Conservation (phyloP, 768 basidiomycete genomes). For the Lactarius sp. region DNA sequence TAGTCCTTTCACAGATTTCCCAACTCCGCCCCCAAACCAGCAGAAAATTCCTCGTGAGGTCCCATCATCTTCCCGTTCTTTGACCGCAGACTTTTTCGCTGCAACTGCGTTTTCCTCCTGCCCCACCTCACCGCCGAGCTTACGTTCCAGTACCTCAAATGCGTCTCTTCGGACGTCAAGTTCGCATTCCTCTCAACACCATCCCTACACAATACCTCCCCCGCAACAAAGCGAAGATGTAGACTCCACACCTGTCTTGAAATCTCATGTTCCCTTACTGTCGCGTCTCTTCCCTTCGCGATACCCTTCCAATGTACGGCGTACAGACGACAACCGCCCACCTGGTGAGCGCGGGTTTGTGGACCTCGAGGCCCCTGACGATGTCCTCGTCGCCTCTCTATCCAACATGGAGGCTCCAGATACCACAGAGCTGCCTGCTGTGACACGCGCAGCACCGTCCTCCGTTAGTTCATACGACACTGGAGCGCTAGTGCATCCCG, state of each 20-base stretch:
- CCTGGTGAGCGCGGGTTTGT: constrained; percentile 14
- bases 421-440: neutral
- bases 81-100: constrained; percentile 24
- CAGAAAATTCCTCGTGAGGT: constrained; percentile 10
- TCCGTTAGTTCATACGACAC: neutral
- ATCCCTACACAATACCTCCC: neutral
- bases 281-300: constrained; percentile 26
- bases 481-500: constrained; percentile 18
- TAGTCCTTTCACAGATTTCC: constrained; percentile 11
- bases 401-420: neutral
- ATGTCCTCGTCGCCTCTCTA: constrained; percentile 8
- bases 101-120: constrained; percentile 8
- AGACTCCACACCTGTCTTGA: constrained; percentile 15
- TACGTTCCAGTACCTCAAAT: constrained; percentile 24
- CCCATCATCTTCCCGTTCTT: constrained; percentile 13
- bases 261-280: constrained; percentile 13
- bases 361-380: constrained; percentile 16
- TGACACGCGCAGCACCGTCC: no score
- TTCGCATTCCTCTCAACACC: constrained; percentile 14
- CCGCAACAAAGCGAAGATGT: constrained; percentile 1
- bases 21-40: constrained; percentile 5
- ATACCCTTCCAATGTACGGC: constrained; percentile 13
- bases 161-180: constrained; percentile 17
- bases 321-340: constrained; percentile 4
- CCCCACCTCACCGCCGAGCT: constrained; percentile 22